Evolutionary conservation across 176 grass and related monocot genomes (phyloP), one percentile per base, ranked within the genome.

Genomic region (Aegilops sharonensis): DNA sequence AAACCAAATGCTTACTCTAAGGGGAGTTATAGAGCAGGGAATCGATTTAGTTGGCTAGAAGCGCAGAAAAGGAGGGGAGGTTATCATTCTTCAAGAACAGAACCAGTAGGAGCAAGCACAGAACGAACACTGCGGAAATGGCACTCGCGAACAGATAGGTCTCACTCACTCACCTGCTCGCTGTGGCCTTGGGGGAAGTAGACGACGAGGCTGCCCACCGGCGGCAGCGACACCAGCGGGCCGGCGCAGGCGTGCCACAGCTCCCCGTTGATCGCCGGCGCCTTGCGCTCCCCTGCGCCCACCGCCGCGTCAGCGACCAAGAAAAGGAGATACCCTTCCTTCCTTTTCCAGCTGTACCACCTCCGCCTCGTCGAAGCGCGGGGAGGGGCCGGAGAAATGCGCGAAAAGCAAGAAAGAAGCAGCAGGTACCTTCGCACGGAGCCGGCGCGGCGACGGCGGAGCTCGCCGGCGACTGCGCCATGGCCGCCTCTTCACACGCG

Each of bases 111-210:
- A 79, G 9, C n/a, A 40, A 79, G 9, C n/a, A 40, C 1, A 52
- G 27, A 64, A 20, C 13, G 27, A 63, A 12, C 27, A 27, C 39
- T 3, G 68, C 2, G 59, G 25, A 56, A 88, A 64, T 71, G 25
- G 34, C 65, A 57, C 50, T 39, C 15, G 15, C 5, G 0, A 3
- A 31, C 9, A 10, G 64, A n/a, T 11, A 59, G 60, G 25, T 39
- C 30, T 1, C 24, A 2, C 71, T 85, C 68, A 99, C 71, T 84
- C 72, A 99, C 94, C 97, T 99, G 97, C 85, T 99, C 97, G 82
- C 97, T 99, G 82, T 99, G 97, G 36, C 97, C 97, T 61, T 99
- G 97, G 12, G 97, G 94, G 85, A 96, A 99, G 91, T 99, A 99
- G 91, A 99, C 94, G 80, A 99, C 94, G 86, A 99, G 94, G 80